Base-by-base conservation (phyloP, 768 basidiomycete species). In the Lactarius psammicola region DNA sequence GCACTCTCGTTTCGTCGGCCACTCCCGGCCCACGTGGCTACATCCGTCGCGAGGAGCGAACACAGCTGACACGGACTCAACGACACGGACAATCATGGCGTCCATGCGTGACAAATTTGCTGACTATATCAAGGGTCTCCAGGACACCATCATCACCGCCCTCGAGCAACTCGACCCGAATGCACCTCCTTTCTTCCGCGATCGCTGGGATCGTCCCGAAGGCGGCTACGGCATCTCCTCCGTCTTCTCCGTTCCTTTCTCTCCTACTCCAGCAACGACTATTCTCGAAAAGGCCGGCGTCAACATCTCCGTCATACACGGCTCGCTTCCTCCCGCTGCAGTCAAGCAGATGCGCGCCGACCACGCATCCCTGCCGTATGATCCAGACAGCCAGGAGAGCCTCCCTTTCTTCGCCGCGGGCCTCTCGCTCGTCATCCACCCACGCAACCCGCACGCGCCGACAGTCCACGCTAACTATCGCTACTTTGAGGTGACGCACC, bases 391-490 rank as follows among this genome's bases (percentile, higher is more conserved):
- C 58, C 78, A 82, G 20, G 79, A 80, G 8, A 85, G 87, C 44
- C 81, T 97, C 17, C 96, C 95, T 0, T 99, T 94, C 82, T 95
- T 95, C 72, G 95, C 92, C 17, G 91, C 90, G 0, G 96, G 97
- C 0, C 81, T 98, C 72, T 93, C 90, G 70, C 84, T 98, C 72
- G 94, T 99, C 71, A 82, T 98, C 20, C 96, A 99, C 75, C 96
- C 96, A 0, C 84, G 88, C 60, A 97, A 95, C 78, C 97, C 96
- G 4, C 86, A 93, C 72, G 89, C 92, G 18, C 94, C 97, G 10
- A 98, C 96, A 26, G 88, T 94, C 7, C 96, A 99, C 75, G 87
- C 92, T 65, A 99, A 99, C 76, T 97, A 95, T 72, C 92, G 97
- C 62, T 98, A 98, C 77, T 99, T 99, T 73, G 96, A 98, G 76